Base-by-base conservation (phyloP, 2,329 filamentous ascomycete species). In the Keithomyces neogunnii region DNA sequence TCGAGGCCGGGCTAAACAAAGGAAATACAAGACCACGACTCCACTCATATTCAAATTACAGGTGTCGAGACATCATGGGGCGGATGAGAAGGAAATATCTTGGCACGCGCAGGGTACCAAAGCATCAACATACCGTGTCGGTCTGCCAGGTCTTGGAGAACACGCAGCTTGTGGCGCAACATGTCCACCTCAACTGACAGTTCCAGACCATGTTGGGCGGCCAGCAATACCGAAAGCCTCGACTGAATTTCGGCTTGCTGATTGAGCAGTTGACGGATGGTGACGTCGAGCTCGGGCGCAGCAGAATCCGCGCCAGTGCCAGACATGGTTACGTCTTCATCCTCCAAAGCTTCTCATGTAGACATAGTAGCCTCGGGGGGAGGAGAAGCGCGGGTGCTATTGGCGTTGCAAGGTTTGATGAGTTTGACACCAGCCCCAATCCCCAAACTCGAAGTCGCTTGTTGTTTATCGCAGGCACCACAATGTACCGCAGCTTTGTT, bases 231-330 rank as follows among this genome's bases (percentile, higher is more conserved):
- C 51, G 73, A 70, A 49, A 79, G 68, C 61, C 72, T 73, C 55
- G 75, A 70, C 59, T 77, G 73, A 58, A 78, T 75, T 55, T 76
- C 74, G 60, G 73, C 73, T 60, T 77, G 75, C 62, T 80, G 76
- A 55, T 74, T 71, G 53, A 76, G 72, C 54, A 78, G 67, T 50
- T 63, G 63, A 58, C 61, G 60, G 54, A 67, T 61, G 51, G 60
- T 60, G 55, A 58, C 55, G 57, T 65, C 63, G 56, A 66, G 54
- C 57, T 63, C 57, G 40, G 51, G 53, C 39, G 45, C 46, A 38
- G 49, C 42, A 38, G 47, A 39, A 45, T 55, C 49, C 32, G 47
- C 36, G 45, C 36, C 47, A 49, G 49, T 47, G 50, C 45, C 50
- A 32, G 53, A 50, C 53, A 54, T 54, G 45, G 29, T 54, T 33